Conservation (phyloP, 768 basidiomycete species). For the Termitomyces titanicus region DNA sequence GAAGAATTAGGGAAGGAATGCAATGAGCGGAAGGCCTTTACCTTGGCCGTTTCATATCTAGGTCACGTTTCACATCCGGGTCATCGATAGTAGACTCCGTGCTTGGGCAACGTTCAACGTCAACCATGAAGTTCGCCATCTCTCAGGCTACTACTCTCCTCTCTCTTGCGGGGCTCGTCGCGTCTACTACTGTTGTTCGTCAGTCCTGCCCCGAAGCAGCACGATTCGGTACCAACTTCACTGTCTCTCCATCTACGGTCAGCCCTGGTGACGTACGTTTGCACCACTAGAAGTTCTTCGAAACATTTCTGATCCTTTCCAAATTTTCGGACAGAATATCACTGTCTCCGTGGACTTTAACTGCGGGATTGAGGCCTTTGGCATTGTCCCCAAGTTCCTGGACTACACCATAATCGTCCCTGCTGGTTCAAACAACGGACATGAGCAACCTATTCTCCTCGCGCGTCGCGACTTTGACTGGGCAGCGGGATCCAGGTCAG, state of each 20-base stretch:
- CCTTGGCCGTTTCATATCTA: too few species aligned
- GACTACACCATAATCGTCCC: constrained; percentile 10
- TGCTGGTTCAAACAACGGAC: constrained; percentile 4
- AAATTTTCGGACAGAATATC: not conserved
- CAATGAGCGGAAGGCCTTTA: too few species aligned
- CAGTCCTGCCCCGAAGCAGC: constrained; percentile 7
- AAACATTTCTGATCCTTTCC: not conserved
- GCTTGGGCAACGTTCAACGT: too few species aligned
- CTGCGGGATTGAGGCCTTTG: constrained; percentile 6
- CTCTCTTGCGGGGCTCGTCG: constrained; percentile 9
- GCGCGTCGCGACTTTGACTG: constrained; percentile 5
- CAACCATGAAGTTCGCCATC: constrained; percentile 12
- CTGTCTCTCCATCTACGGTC: constrained; percentile 5
- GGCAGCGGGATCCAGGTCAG: not conserved
- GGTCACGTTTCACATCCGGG: too few species aligned
- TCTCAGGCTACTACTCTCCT: constrained; percentile 7
- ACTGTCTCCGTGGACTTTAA: constrained; percentile 4
- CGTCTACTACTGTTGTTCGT: not conserved
- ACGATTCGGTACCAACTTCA: constrained; percentile 8
- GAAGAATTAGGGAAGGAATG: too few species aligned
- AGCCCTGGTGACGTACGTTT: constrained; percentile 13
- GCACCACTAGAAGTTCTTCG: not conserved
- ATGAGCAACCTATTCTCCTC: constrained; percentile 10
- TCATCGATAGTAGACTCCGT: too few species aligned
- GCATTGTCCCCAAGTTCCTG: constrained; percentile 8